Conservation (phyloP, 2,329 filamentous ascomycete species). For the Lachnellula cervina region DNA sequence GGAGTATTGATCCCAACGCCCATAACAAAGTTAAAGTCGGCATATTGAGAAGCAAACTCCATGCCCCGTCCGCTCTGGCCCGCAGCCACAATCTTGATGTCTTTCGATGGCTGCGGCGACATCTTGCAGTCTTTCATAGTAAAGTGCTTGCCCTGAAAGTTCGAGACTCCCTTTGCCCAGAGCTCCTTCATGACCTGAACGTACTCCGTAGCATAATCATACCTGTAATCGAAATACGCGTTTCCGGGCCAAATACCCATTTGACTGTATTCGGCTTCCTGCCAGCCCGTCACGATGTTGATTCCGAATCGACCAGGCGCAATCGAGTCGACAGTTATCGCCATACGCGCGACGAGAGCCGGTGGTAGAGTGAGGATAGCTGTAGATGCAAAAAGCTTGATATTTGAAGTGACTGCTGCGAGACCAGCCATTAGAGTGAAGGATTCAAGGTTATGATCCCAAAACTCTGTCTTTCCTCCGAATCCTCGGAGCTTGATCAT, state of each 20-base stretch:
- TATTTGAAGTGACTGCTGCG: slow-evolving; percentile 32
- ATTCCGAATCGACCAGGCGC: slow-evolving; percentile 32
- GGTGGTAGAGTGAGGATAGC: slow-evolving; percentile 32
- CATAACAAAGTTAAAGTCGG: slow-evolving; percentile 33
- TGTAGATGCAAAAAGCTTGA: slow-evolving; percentile 32
- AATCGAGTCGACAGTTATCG: slow-evolving; percentile 30
- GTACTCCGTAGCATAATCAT: slow-evolving; percentile 34
- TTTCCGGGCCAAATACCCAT: slow-evolving; percentile 34
- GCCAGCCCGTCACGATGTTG: slow-evolving; percentile 35
- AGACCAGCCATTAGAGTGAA: slow-evolving; percentile 33
- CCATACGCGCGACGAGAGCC: slow-evolving; percentile 31
- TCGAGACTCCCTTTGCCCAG: slow-evolving; percentile 30
- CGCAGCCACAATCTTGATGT: slow-evolving; percentile 32
- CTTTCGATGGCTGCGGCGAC: slow-evolving; percentile 18
- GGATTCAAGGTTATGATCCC: slow-evolving; percentile 34
- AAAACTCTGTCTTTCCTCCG: slow-evolving; percentile 32
- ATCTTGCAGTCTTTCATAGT: slow-evolving; percentile 34
- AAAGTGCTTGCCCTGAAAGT: slow-evolving; percentile 33
- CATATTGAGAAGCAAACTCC: slow-evolving; percentile 31
- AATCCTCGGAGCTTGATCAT: slow-evolving; percentile 33
- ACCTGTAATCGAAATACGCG: slow-evolving; percentile 31
- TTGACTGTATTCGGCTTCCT: slow-evolving; percentile 32
- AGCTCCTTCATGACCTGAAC: slow-evolving; percentile 33
- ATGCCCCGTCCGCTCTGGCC: slow-evolving; percentile 32
- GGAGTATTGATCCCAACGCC: slow-evolving; percentile 32